Evolutionary conservation across 2,329 filamentous ascomycete species (phyloP).

Genomic region (Mollisia scopiformis): DNA sequence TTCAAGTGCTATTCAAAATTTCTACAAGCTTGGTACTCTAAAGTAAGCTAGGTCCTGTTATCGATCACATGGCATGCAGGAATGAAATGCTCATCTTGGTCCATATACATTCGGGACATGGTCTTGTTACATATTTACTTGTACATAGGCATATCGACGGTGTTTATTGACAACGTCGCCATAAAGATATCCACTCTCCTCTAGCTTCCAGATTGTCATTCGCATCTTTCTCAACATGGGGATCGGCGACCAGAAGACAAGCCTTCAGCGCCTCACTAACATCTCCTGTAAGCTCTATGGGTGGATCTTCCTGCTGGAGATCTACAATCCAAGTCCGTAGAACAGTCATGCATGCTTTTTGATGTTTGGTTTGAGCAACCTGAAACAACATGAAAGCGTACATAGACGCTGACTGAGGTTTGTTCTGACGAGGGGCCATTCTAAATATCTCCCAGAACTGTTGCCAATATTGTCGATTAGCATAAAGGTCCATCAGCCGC

Average conservation of each 20-base stretch:
- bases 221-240: constrained; percentile 32
- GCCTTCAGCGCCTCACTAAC: constrained; percentile 52
- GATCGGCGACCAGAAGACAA: constrained; percentile 59
- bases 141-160: constrained; percentile 5
- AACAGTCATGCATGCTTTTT: constrained; percentile 48
- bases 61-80: not conserved
- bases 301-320: constrained; percentile 58
- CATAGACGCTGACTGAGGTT: constrained; percentile 51
- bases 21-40: not conserved
- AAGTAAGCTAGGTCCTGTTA: not conserved
- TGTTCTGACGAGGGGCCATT: constrained; percentile 52
- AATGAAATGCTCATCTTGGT: not conserved
- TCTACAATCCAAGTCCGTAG: constrained; percentile 59
- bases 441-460: constrained; percentile 65
- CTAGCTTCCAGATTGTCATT: constrained; percentile 8
- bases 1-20: not conserved
- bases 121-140: constrained; percentile 10
- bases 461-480: constrained; percentile 52
- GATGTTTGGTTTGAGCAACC: constrained; percentile 49
- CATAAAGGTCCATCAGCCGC: constrained; percentile 50
- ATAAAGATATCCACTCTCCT: constrained; percentile 26
- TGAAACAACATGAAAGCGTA: constrained; percentile 58
- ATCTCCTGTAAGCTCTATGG: constrained; percentile 46
- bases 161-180: constrained; percentile 14
- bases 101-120: constrained; percentile 3